Evolutionary conservation across 768 basidiomycete genomes (phyloP), one percentile per base, ranked within the genome.

Genomic region (Lentinula boryana): DNA sequence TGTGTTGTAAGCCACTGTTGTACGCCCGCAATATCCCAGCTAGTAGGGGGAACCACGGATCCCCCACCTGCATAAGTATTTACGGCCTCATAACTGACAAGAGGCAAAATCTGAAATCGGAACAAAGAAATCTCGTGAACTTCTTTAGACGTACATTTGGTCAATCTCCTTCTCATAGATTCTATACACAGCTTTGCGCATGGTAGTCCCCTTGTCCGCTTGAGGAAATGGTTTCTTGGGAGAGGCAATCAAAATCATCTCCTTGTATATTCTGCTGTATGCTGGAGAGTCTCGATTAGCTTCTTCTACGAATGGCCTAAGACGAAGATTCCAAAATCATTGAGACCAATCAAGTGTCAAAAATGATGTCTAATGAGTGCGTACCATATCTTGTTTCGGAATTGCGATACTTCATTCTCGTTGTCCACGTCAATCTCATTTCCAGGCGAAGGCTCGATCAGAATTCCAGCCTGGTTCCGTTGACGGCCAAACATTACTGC

Each of bases 191-290:
- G 72, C 74, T 58, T 76, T 78, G 46, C 76, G 74, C 40, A 70
- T 69, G 3, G 80, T 73, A 0, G 81, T 79, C 2, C 79, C 78
- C 63, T 84, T 84, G 0, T 69, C 75, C 1, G 79, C 70, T 18
- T 75, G 75, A n/a, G 75, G 68, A 41, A 83, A 68, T 1, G 77
- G 79, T 60, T 79, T 79, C 0, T 69, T 69, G 0, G 66, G 65
- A 4, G 70, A 67, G 0, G 79, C 71, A n/a, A 82, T 65, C 27
- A 83, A 48, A 41, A 84, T 78, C 80, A 84, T 80, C 64, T 84
- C 78, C 63, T 78, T 79, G 68, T 78, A 81, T 12, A 81, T 72
- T 27, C 76, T 69, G 60, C 78, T 79, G 53, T 75, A 79, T 0
- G 71, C 58, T 0, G 80, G 79, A 0, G 75, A 72, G 3, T 64